phyloP scores from a whole-genome alignment of 2,329 filamentous ascomycete genomes.

The Macrophomina tecta region DNA sequence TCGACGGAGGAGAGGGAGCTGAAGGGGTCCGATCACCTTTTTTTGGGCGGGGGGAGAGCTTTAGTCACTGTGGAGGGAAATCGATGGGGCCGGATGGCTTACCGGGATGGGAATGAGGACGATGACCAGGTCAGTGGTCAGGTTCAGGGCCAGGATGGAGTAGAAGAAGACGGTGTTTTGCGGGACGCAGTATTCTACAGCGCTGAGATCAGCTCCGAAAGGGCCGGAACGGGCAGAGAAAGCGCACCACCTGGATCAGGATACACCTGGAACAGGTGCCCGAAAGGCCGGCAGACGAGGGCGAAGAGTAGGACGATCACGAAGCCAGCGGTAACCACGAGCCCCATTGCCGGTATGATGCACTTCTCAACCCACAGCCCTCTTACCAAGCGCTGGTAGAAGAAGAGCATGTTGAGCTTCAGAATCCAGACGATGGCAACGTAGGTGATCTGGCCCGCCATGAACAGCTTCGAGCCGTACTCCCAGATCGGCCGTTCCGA shows the following conservation, averaged over 20 bases:
- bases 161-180: not conserved
- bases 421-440: conserved; percentile 48
- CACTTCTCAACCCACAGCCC: conserved; percentile 45
- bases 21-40: too few species aligned
- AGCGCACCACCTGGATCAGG: conserved; percentile 42
- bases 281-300: conserved; percentile 43
- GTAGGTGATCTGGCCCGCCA: conserved; percentile 45
- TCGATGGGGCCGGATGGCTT: not conserved
- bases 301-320: conserved; percentile 35
- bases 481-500: conserved; percentile 28
- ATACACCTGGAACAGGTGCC: conserved; percentile 44
- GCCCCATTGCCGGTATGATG: conserved; percentile 42
- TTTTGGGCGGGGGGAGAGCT: conserved; percentile 35
- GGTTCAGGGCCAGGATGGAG: conserved; percentile 41
- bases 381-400: conserved; percentile 47
- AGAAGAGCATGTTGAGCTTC: conserved; percentile 51
- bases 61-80: too few species aligned
- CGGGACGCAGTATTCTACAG: too few species aligned
- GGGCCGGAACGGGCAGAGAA: conserved; percentile 29
- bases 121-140: conserved; percentile 44
- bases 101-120: conserved; percentile 46
- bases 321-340: conserved; percentile 37
- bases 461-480: conserved; percentile 41
- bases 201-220: too few species aligned
- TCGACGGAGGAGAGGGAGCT: too few species aligned